These are phyloP conservation scores for Sinapis alba DNA, from an alignment of 441 rosid species.

Conservation along the genomic window DNA sequence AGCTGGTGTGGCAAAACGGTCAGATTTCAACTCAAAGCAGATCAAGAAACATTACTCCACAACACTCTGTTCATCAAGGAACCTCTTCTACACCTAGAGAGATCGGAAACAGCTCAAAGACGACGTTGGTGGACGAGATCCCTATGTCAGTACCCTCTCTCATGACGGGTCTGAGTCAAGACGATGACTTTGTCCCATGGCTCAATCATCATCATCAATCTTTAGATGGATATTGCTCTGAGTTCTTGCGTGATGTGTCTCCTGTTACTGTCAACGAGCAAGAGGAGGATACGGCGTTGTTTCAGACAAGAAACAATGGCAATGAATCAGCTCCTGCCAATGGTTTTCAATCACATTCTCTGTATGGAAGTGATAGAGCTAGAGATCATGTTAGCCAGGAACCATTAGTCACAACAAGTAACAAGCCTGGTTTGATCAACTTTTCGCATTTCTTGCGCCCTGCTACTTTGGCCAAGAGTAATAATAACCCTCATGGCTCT, in stretches of 20 bases:
- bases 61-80: slow-evolving; percentile 29
- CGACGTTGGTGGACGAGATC: slow-evolving; percentile 51
- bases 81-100: slow-evolving; percentile 42
- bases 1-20: slow-evolving; percentile 85
- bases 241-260: slow-evolving; percentile 61
- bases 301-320: slow-evolving; percentile 39
- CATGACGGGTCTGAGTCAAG: slow-evolving; percentile 59
- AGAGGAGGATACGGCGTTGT: slow-evolving; percentile 23
- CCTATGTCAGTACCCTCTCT: slow-evolving; percentile 54
- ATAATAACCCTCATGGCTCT: slow-evolving; percentile 45
- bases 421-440: slow-evolving; percentile 53
- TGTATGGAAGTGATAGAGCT: slow-evolving; percentile 49
- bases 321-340: slow-evolving; percentile 42
- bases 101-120: slow-evolving; percentile 37
- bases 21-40: slow-evolving; percentile 63
- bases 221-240: slow-evolving; percentile 57
- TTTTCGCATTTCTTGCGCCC: slow-evolving; percentile 80
- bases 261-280: slow-evolving; percentile 59
- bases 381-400: slow-evolving; percentile 38
- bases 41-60: slow-evolving; percentile 39
- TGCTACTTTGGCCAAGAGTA: slow-evolving; percentile 49
- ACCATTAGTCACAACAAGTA: slow-evolving; percentile 32
- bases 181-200: slow-evolving; percentile 81
- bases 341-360: slow-evolving; percentile 42
- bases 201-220: slow-evolving; percentile 51